Evolutionary conservation across 2,329 filamentous ascomycete genomes (phyloP), one percentile per base, ranked within the genome.

Genomic region (Xylariomycetidae sp.): DNA sequence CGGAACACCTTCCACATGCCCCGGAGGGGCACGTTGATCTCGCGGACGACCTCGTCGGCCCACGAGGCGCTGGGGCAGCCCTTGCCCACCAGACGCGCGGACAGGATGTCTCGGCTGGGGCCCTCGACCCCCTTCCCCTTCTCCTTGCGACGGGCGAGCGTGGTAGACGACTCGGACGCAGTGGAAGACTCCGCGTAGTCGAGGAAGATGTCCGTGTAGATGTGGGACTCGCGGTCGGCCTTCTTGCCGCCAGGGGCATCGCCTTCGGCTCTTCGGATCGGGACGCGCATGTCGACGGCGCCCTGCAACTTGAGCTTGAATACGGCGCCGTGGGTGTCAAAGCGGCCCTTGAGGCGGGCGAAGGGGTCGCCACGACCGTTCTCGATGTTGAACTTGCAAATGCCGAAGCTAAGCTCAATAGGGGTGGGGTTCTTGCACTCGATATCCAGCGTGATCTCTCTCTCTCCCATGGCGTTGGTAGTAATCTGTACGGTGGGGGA

Each of bases 341-440:
- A 40, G 12, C 35, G 34, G 28, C 52, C 49, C 28, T 45, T 48
- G 5, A 53, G 44, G 15, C 40, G 36, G 7, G 45, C 50, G 4
- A 53, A 29, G 15, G 41, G 22, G n/a, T 32, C 29, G 26, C 39
- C 36, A 2, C 31, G 15, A n/a, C 18, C 35, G 26, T 40, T 39
- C 15, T 31, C 40, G 22, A 55, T 43, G 31, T 51, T 47, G 39
- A 55, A 50, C 4, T 19, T 37, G 39, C 48, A 53, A 4, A 26
- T 35, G 13, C 50, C 50, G 37, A 55, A 49, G 38, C 40, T 47
- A 18, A 54, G 39, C 35, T 53, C 47, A 6, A 55, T 31, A 2
- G 49, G 48, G 19, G 42, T 46, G 8, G 49, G 49, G 32, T 55
- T 55, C 17, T 8, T 6, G 6, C 52, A 34, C 22, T 29, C 31